Percentiles rank a stretch among this genome's conserved stretches.
Evolutionary conservation across 495 filamentous ascomycete species (phyloP).

Genomic region (Neurospora terricola): DNA sequence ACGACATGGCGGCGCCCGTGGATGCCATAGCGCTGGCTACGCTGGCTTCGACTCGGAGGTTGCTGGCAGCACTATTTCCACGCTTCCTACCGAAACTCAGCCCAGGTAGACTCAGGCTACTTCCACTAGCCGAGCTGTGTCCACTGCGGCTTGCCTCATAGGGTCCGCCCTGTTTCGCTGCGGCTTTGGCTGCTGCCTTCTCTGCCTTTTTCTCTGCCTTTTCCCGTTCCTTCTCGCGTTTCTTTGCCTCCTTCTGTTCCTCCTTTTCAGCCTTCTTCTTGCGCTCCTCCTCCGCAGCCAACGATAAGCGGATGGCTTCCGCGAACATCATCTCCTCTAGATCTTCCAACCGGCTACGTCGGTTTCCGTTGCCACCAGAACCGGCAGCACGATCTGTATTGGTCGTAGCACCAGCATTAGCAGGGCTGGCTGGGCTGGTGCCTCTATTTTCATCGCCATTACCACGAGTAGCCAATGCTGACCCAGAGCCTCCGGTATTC

Average conservation of each 20-base stretch:
- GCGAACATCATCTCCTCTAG: conserved; percentile 98
- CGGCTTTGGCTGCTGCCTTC: conserved; percentile 64
- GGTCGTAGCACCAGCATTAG: background rate
- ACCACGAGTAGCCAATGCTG: conserved; percentile 18
- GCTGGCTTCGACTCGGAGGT: conserved; percentile 35
- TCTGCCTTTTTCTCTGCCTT: conserved; percentile 78
- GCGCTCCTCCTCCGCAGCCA: conserved; percentile 85
- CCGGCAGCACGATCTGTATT: conserved; percentile 1
- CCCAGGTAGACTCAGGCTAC: conserved; percentile 36
- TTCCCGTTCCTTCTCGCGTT: conserved; percentile 61
- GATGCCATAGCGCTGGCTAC: conserved; percentile 21
- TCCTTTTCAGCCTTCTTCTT: conserved; percentile 74
- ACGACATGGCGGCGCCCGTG: conserved; percentile 16
- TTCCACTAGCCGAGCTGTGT: conserved; percentile 40
- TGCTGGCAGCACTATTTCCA: conserved; percentile 45
- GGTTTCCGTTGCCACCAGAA: conserved; percentile 26
- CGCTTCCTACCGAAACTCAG: conserved; percentile 39
- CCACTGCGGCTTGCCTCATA: conserved; percentile 34
- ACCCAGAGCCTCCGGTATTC: conserved; percentile 31
- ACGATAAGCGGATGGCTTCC: conserved; percentile 82
- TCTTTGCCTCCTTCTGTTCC: conserved; percentile 63
- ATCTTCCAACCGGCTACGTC: conserved; percentile 70
- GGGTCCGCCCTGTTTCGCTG: conserved; percentile 42
- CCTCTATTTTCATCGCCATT: conserved; percentile 20
- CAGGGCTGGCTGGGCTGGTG: conserved; percentile 8